Base-by-base conservation (phyloP, 2,329 filamentous ascomycete species). In the Talaromyces sp. region DNA sequence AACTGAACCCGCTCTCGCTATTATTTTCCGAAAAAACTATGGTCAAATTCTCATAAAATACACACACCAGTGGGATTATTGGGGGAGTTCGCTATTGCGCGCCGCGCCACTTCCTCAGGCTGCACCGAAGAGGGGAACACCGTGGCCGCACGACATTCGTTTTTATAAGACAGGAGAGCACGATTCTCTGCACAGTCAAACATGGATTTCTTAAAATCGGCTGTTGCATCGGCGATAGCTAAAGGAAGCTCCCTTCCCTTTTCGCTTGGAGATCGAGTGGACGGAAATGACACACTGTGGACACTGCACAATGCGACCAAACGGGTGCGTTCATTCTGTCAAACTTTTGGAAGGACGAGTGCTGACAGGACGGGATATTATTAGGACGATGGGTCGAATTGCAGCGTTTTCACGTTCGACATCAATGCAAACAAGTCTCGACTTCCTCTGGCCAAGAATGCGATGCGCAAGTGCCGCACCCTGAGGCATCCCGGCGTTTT, bases 181-280 rank as follows among this genome's bases (percentile, higher is more conserved):
- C 36, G 17, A 39, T 39, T 39, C 2, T 39, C 36, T 39, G 7
- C 17, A n/a, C 36, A 7, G 15, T n/a, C 17, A 17, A n/a, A 68
- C 68, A 99, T 99, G 95, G 93, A 99, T 76, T 98, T 98, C 72
- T 85, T 99, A 73, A 98, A 98, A 79, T 98, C 93, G 64, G 95
- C 95, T 58, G 92, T 98, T 73, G 93, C 93, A 53, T 98, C 95
- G 64, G 93, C 93, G 68, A 98, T 99, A 71, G 91, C 95, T 53
- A 95, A 96, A 75, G 93, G 93, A 1, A 92, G 93, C 58, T 88
- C 93, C 6, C 96, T 97, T 72, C 92, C 92, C 4, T 98, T 96
- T 74, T 88, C 85, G 55, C 95, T 98, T 73, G 93, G 93, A 70
- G 95, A 99, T 76, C 87, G 89, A 74, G 90, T 98, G 63, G 93